Evolutionary conservation across 495 filamentous ascomycete genomes (phyloP).

Genomic region (Aspergillus taichungensis): DNA sequence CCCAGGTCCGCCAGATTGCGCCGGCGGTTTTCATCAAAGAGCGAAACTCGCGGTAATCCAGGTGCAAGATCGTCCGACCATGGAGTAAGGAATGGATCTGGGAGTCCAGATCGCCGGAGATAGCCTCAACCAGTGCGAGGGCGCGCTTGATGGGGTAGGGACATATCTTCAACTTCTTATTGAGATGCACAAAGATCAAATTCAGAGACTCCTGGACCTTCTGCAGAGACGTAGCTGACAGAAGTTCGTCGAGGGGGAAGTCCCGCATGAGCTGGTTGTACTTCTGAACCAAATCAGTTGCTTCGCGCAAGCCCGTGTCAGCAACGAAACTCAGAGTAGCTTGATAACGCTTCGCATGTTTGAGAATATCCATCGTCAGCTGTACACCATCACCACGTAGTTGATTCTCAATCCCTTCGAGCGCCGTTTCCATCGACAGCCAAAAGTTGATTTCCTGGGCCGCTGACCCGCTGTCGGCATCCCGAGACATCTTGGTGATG

Average conservation of each 20-base stretch:
- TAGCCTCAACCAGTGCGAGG: slow-evolving; percentile 93
- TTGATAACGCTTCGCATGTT: slow-evolving; percentile 92
- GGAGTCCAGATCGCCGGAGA: slow-evolving; percentile 83
- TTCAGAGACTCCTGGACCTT: slow-evolving; percentile 86
- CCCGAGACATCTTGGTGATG: slow-evolving; percentile 90
- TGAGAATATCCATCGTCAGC: slow-evolving; percentile 87
- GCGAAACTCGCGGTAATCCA: slow-evolving; percentile 85
- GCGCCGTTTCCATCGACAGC: slow-evolving; percentile 85
- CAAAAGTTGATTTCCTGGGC: slow-evolving; percentile 98
- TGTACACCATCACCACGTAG: slow-evolving; percentile 79
- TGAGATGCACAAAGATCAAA: slow-evolving; percentile 84
- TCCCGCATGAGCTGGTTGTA: slow-evolving; percentile 98
- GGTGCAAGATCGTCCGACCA: slow-evolving; percentile 78
- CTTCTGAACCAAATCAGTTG: slow-evolving; percentile 89
- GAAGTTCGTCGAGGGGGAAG: slow-evolving; percentile 88
- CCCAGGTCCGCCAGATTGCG: slow-evolving; percentile 84
- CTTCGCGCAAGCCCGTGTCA: slow-evolving; percentile 91
- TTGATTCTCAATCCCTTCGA: slow-evolving; percentile 85
- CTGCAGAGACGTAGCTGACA: slow-evolving; percentile 80
- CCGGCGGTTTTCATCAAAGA: slow-evolving; percentile 74
- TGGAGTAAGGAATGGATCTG: slow-evolving; percentile 78
- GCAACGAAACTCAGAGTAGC: slow-evolving; percentile 92
- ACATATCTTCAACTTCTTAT: slow-evolving; percentile 91
- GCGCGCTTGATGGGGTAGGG: slow-evolving; percentile 90
- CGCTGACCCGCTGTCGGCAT: slow-evolving; percentile 79